A percentile compares a stretch with the other conserved stretches of the same genome.
Evolutionary conservation across 306 rosid species (phyloP).

Genomic region (Inga laurina): DNA sequence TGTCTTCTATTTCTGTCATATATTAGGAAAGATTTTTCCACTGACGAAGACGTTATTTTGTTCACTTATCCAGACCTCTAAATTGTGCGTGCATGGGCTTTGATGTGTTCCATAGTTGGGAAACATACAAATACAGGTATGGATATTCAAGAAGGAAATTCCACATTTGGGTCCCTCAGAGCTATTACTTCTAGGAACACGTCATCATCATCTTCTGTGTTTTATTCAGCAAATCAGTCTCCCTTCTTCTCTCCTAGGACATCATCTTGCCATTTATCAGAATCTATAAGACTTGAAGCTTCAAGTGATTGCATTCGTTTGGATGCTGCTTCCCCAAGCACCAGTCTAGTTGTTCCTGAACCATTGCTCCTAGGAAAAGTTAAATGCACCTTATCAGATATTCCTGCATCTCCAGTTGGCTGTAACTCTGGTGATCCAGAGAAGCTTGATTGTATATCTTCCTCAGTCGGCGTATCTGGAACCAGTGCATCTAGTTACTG

Average conservation of each 20-base stretch:
- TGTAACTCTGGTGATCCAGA: constrained; percentile 54
- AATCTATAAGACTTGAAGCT: constrained; percentile 54
- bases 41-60: constrained; percentile 24
- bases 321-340: constrained; percentile 53
- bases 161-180: constrained; percentile 56
- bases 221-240: constrained; percentile 85
- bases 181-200: constrained; percentile 66
- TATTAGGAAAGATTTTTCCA: constrained; percentile 23
- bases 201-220: constrained; percentile 81
- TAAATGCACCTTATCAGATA: constrained; percentile 43
- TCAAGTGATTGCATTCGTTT: constrained; percentile 49
- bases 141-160: constrained; percentile 80
- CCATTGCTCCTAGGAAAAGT: constrained; percentile 52
- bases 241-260: constrained; percentile 95
- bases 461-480: constrained; percentile 66
- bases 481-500: constrained; percentile 60
- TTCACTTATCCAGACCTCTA: constrained; percentile 42
- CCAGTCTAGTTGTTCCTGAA: constrained; percentile 54
- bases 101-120: constrained; percentile 40
- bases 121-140: constrained; percentile 44
- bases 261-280: constrained; percentile 65
- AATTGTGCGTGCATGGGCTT: constrained; percentile 39
- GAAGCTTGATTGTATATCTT: constrained; percentile 57
- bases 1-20: constrained; percentile 6
- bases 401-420: constrained; percentile 52